Evolutionary conservation across 2,329 filamentous ascomycete genomes (phyloP).

Genomic region (Nothomitra cinnamomea): DNA sequence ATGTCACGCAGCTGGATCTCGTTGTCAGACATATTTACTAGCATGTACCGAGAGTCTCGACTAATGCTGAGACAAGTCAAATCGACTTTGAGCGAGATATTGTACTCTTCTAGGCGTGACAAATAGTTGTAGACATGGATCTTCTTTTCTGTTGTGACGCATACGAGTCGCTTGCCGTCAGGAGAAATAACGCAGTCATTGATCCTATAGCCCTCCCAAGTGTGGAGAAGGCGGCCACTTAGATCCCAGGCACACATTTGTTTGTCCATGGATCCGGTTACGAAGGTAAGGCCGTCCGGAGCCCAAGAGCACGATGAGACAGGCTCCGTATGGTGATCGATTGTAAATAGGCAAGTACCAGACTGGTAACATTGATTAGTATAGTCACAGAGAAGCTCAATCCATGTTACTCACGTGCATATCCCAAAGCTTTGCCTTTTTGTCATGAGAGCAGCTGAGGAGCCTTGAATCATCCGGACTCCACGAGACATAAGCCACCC

Average conservation of each 20-base stretch:
- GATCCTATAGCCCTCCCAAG: slow-evolving; percentile 59
- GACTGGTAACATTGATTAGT: no score
- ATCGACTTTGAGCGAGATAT: slow-evolving; percentile 49
- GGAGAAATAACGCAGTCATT: slow-evolving; percentile 73
- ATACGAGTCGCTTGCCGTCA: slow-evolving; percentile 64
- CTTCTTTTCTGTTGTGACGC: slow-evolving; percentile 51
- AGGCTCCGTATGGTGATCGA: slow-evolving; percentile 61
- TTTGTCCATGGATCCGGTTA: slow-evolving; percentile 61
- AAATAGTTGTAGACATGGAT: slow-evolving; percentile 69
- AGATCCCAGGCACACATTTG: slow-evolving; percentile 54
- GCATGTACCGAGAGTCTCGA: slow-evolving; percentile 59
- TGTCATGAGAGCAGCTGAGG: slow-evolving; percentile 66
- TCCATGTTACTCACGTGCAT: slow-evolving; percentile 34
- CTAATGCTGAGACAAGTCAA: slow-evolving; percentile 71
- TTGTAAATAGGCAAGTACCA: slow-evolving; percentile 43
- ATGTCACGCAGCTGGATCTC: slow-evolving; percentile 68
- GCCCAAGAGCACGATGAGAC: slow-evolving; percentile 87
- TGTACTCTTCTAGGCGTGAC: slow-evolving; percentile 59
- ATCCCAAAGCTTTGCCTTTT: slow-evolving; percentile 60
- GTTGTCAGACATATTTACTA: slow-evolving; percentile 67
- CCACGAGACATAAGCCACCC: slow-evolving; percentile 72
- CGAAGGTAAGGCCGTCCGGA: slow-evolving; percentile 56
- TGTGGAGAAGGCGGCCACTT: slow-evolving; percentile 41
- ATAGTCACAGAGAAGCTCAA: slow-evolving; percentile 7
- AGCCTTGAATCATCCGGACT: slow-evolving; percentile 81